phyloP scores from a whole-genome alignment of 1,284 basidiomycete species.

The Cryptococcus sp. region DNA sequence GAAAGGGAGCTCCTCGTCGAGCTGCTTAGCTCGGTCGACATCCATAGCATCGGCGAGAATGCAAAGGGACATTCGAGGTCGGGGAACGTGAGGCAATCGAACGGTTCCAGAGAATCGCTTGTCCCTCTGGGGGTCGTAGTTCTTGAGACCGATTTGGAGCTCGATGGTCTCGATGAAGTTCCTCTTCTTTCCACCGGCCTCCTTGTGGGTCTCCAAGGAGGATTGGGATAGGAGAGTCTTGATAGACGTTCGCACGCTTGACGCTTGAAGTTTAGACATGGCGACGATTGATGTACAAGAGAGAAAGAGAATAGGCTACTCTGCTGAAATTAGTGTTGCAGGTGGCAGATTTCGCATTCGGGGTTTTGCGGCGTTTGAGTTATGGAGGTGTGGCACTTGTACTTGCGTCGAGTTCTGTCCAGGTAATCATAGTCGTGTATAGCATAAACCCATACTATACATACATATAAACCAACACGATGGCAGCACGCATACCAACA shows the following conservation, averaged over 20 bases:
- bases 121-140: conserved; percentile 76
- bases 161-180: conserved; percentile 81
- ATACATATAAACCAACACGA: not conserved
- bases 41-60: conserved; percentile 99
- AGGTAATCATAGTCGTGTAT: not conserved
- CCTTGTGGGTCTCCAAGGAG: conserved; percentile 45
- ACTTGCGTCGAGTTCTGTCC: too few relatives aligned
- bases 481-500: not conserved
- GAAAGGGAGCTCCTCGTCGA: conserved; percentile 53
- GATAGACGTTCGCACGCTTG: conserved; percentile 97
- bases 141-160: conserved; percentile 95
- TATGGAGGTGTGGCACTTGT: not conserved
- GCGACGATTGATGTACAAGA: conserved; percentile 21
- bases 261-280: conserved; percentile 79
- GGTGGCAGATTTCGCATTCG: not conserved
- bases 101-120: conserved; percentile 76
- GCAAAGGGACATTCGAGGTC: conserved; percentile 98
- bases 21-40: conserved; percentile 68
- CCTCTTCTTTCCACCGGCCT: conserved; percentile 55
- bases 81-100: conserved; percentile 94
- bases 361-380: not conserved
- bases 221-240: conserved; percentile 74
- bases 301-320: conserved; percentile 6
- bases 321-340: not conserved
- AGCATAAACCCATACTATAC: too few relatives aligned